phyloP scores from a whole-genome alignment of 441 rosid species.

The Rhodomyrtus psidioides region DNA sequence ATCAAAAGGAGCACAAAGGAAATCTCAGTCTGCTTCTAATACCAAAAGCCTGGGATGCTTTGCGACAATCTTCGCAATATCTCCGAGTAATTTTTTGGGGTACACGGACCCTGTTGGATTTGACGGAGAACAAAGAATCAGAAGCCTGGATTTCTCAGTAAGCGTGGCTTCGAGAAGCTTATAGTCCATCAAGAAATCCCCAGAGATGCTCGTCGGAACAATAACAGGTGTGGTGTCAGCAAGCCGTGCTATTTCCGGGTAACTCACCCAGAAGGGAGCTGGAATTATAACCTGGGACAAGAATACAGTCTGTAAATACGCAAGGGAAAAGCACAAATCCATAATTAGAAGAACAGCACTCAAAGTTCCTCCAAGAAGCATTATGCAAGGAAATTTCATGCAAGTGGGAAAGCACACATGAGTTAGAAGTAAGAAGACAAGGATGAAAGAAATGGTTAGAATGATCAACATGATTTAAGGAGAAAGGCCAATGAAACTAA shows the following conservation, averaged over 20 bases:
- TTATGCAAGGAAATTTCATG: neutral
- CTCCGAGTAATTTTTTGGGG: slow-evolving; percentile 82
- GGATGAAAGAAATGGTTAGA: neutral
- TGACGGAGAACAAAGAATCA: slow-evolving; percentile 91
- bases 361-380: neutral
- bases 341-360: neutral
- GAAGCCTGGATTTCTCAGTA: slow-evolving; percentile 75
- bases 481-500: too few species aligned
- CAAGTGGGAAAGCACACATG: too few species aligned
- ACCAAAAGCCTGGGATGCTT: slow-evolving; percentile 98
- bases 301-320: neutral
- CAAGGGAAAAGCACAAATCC: neutral
- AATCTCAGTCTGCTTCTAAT: neutral
- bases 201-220: slow-evolving; percentile 68
- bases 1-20: neutral
- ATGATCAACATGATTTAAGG: neutral
- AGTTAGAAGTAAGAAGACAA: neutral
- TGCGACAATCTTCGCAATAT: slow-evolving; percentile 73
- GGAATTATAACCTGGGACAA: slow-evolving; percentile 76
- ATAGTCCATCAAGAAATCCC: slow-evolving; percentile 80
- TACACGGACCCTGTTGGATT: slow-evolving; percentile 98
- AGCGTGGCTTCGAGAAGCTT: slow-evolving; percentile 58
- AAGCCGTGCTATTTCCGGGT: slow-evolving; percentile 90
- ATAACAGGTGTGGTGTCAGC: slow-evolving; percentile 96
- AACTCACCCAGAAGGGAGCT: slow-evolving; percentile 95